A percentile compares a stretch with the other conserved stretches of the same genome.
Conservation (phyloP, 1,139 yeast species). For the Blastobotrys arbuscula region DNA sequence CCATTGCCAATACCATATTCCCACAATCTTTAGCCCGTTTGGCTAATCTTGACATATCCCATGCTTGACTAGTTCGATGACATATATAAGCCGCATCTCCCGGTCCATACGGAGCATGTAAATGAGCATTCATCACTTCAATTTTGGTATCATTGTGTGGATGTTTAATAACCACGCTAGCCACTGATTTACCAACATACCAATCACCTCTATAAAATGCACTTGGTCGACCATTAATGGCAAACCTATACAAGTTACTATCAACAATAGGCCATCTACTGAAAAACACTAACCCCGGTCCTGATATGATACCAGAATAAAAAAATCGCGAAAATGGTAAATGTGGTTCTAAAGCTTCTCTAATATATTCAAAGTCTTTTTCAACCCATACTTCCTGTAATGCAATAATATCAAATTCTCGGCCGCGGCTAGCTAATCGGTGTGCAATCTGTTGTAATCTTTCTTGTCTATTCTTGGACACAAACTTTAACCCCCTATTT, state of each 20-base stretch:
- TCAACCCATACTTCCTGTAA: conserved; percentile 91
- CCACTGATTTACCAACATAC: conserved; percentile 90
- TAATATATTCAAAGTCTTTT: conserved; percentile 70
- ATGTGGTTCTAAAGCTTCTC: conserved; percentile 39
- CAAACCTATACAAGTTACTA: conserved; percentile 75
- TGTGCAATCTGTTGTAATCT: conserved; percentile 73
- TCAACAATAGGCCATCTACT: conserved; percentile 79
- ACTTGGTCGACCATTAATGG: conserved; percentile 89
- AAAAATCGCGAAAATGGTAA: conserved; percentile 68
- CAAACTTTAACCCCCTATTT: conserved; percentile 74
- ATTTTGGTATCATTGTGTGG: conserved; percentile 47
- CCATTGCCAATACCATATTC: conserved; percentile 81
- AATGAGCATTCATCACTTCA: conserved; percentile 82
- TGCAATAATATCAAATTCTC: conserved; percentile 75
- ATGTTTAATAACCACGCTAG: conserved; percentile 64
- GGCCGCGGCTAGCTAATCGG: conserved; percentile 44
- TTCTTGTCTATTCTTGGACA: conserved; percentile 60
- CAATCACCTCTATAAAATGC: conserved; percentile 96
- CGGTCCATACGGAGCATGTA: conserved; percentile 93
- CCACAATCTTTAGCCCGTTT: conserved; percentile 64
- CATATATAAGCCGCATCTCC: conserved; percentile 91
- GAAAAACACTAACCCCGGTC: conserved; percentile 86
- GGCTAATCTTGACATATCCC: conserved; percentile 80
- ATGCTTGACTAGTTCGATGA: conserved; percentile 91
- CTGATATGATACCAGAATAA: conserved; percentile 78